Conservation (phyloP, 345 rosid species). For the Rhizophora mangle region DNA sequence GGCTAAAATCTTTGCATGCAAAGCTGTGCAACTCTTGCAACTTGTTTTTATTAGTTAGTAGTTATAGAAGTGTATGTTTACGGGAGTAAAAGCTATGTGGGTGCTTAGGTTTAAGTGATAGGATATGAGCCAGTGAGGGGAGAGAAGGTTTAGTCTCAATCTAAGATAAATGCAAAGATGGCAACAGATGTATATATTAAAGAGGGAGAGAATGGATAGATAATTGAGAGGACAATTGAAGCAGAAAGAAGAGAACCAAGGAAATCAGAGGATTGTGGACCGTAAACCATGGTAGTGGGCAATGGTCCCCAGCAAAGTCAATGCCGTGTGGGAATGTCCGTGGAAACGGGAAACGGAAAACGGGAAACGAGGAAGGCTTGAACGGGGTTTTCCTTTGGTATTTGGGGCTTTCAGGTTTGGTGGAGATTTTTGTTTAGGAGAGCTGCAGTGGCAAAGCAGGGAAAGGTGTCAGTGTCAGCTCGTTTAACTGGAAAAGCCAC, state of each 20-base stretch:
- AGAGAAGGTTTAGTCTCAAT: conserved; percentile 1
- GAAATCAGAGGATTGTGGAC: conserved; percentile 21
- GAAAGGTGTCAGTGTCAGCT: not conserved
- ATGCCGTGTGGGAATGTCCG: conserved; percentile 17
- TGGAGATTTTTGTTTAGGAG: not conserved
- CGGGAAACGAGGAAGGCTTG: conserved; percentile 24
- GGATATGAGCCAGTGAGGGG: not conserved
- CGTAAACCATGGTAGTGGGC: conserved; percentile 21
- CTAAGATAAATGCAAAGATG: conserved; percentile 5
- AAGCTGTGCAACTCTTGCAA: not conserved
- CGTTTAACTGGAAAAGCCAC: not conserved
- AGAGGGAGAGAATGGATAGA: not conserved
- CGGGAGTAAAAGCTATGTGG: not conserved
- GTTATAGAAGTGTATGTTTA: not conserved
- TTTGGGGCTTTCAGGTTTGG: conserved; percentile 9
- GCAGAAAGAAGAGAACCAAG: not conserved
- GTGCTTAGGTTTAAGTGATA: not conserved
- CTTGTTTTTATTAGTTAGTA: not conserved
- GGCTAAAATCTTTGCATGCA: not conserved
- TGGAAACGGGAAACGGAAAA: conserved; percentile 23
- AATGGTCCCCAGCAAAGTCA: conserved; percentile 18
- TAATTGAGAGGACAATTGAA: not conserved
- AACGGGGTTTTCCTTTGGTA: conserved; percentile 3
- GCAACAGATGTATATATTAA: not conserved
- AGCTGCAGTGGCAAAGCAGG: not conserved